phyloP scores from a whole-genome alignment of 2,329 filamentous ascomycete species.

The Cryphonectria nitschkei region DNA sequence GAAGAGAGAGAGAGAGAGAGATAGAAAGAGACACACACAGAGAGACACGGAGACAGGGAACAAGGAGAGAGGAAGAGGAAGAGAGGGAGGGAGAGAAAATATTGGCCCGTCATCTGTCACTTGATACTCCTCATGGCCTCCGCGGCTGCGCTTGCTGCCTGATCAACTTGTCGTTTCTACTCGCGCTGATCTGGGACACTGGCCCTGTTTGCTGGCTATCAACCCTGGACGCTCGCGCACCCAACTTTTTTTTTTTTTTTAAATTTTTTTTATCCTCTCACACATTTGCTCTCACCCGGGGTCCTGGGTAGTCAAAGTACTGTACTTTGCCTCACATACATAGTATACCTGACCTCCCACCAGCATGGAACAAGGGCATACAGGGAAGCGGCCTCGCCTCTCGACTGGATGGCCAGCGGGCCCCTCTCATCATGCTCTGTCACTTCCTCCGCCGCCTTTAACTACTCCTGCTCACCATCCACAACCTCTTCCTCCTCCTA shows the following conservation, averaged over 20 bases:
- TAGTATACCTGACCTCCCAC: constrained; percentile 43
- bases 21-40: not conserved
- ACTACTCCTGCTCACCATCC: constrained; percentile 38
- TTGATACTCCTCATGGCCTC: constrained; percentile 31
- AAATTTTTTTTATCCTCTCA: constrained; percentile 3
- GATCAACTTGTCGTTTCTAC: constrained; percentile 37
- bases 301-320: constrained; percentile 41
- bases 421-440: constrained; percentile 52
- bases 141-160: constrained; percentile 40
- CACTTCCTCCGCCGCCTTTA: constrained; percentile 46
- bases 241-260: constrained; percentile 13
- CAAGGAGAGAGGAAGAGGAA: not conserved
- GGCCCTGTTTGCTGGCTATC: constrained; percentile 15
- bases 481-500: constrained; percentile 40
- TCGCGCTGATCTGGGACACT: constrained; percentile 27
- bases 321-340: constrained; percentile 30
- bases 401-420: constrained; percentile 51
- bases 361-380: constrained; percentile 65
- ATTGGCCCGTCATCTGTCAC: not conserved
- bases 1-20: not conserved
- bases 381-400: constrained; percentile 63
- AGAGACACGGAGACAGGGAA: not conserved
- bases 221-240: constrained; percentile 6
- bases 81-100: not conserved
- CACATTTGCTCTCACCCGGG: constrained; percentile 23